These are phyloP conservation scores for Fabrea salina DNA, from an alignment of 169 alveolate genomes.

Conservation along the genomic window DNA sequence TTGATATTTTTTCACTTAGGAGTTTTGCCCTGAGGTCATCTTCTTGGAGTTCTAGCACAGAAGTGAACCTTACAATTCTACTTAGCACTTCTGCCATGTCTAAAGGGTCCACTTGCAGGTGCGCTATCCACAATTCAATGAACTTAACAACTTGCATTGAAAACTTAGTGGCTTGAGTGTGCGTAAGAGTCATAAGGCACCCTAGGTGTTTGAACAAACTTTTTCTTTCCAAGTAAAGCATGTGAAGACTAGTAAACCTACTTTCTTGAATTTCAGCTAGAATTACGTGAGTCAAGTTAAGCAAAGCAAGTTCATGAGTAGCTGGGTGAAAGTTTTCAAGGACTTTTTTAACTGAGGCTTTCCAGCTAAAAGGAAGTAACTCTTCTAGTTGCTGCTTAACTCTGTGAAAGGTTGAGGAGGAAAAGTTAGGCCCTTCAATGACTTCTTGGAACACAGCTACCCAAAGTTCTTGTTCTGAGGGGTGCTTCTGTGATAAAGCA, in stretches of 20 bases:
- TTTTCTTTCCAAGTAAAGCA: neutral
- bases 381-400: conserved; percentile 9
- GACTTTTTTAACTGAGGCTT: neutral
- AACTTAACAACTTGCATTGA: neutral
- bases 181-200: neutral
- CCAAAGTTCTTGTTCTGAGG: neutral
- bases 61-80: conserved; percentile 1
- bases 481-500: neutral
- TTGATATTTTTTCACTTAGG: neutral
- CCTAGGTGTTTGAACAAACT: neutral
- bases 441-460: neutral
- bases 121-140: conserved; percentile 1
- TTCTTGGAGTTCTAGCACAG: neutral
- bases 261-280: conserved; percentile 30
- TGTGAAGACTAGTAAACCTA: neutral
- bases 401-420: neutral
- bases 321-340: neutral
- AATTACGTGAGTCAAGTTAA: conserved; percentile 10
- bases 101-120: neutral
- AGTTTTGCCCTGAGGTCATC: conserved; percentile 7
- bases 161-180: conserved; percentile 13
- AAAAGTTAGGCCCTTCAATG: conserved; percentile 29
- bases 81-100: conserved; percentile 17
- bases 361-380: neutral
- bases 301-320: conserved; percentile 12